phyloP scores from a whole-genome alignment of 2,329 filamentous ascomycete genomes.

The Alternaria consortialis region DNA sequence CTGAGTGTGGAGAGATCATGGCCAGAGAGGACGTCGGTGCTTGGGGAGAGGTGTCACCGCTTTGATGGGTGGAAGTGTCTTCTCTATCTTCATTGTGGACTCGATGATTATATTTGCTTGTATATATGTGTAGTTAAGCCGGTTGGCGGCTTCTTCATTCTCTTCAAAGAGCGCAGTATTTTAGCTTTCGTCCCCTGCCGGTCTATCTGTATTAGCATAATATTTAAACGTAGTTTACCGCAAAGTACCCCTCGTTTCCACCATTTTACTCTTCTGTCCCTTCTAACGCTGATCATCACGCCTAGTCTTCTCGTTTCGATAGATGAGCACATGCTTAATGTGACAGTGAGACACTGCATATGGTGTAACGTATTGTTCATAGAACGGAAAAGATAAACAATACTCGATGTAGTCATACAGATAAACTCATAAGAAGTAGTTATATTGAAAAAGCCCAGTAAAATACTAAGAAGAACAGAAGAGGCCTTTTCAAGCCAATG shows the following conservation, averaged over 20 bases:
- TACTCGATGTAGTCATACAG: neutral
- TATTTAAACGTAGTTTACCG: neutral
- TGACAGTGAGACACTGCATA: neutral
- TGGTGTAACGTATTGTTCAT: neutral
- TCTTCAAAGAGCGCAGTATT: neutral
- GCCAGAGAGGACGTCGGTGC: constrained; percentile 35
- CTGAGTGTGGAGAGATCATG: constrained; percentile 42
- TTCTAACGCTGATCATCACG: neutral
- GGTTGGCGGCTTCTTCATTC: constrained; percentile 1
- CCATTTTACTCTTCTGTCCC: neutral
- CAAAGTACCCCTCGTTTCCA: neutral
- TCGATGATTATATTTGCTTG: neutral
- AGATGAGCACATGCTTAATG: neutral
- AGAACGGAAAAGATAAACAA: neutral
- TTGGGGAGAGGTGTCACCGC: constrained; percentile 27
- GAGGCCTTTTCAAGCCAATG: neutral
- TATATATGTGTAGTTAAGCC: neutral
- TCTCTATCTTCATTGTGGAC: neutral
- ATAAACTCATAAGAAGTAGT: neutral
- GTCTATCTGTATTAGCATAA: constrained; percentile 1
- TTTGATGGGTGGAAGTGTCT: neutral
- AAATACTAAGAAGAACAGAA: neutral
- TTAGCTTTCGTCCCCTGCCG: neutral
- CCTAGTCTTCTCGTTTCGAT: neutral
- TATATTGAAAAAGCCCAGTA: neutral